Conservation (phyloP, 177 flowering plant species). For the Tripterygium wilfordii region DNA sequence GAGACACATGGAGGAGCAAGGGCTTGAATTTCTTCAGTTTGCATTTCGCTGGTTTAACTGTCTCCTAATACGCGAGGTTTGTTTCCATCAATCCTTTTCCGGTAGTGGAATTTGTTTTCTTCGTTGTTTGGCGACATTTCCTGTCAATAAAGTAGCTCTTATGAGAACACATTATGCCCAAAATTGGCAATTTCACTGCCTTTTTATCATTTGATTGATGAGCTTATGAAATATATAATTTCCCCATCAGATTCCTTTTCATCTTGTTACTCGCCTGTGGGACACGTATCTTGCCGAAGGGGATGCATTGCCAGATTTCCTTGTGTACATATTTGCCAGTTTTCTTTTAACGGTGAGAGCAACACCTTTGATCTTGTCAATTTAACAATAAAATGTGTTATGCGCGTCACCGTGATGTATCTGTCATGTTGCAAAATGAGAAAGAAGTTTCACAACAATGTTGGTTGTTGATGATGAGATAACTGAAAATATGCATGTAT, state of each 20-base stretch:
- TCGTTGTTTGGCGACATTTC: too few species aligned
- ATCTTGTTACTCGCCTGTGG: constrained; percentile 95
- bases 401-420: too few species aligned
- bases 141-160: neutral
- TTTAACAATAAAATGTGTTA: too few species aligned
- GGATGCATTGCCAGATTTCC: constrained; percentile 96
- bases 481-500: neutral
- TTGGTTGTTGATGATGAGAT: neutral
- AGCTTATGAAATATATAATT: constrained; percentile 1
- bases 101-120: neutral
- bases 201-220: neutral
- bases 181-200: neutral
- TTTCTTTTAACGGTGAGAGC: constrained; percentile 81
- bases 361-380: too few species aligned
- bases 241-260: constrained; percentile 71
- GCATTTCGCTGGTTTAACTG: constrained; percentile 99
- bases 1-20: constrained; percentile 92
- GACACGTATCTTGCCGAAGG: constrained; percentile 99
- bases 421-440: too few species aligned
- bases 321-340: constrained; percentile 94
- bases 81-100: constrained; percentile 1
- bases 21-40: constrained; percentile 96
- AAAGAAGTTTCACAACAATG: too few species aligned
- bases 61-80: constrained; percentile 96
- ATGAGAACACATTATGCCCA: neutral